Conservation (phyloP, 257 asterid genomes). For the Solanum medicagineum region DNA sequence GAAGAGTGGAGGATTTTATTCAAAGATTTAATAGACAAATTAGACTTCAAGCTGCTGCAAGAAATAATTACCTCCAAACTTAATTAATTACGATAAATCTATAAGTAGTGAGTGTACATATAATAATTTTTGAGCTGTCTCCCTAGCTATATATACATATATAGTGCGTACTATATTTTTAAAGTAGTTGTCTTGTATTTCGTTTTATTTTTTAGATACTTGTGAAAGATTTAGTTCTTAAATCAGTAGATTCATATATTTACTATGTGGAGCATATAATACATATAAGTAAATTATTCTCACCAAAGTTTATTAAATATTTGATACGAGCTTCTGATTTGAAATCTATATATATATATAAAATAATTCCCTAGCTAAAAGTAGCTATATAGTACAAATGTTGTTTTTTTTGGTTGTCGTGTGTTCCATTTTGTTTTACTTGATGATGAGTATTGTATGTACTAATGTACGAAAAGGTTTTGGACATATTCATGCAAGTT, state of each 20-base stretch:
- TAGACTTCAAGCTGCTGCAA: constrained; percentile 38
- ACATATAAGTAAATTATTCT: no score
- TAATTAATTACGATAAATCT: neutral
- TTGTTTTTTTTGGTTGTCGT: neutral
- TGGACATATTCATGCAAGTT: neutral
- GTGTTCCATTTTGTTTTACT: neutral
- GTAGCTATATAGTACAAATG: no score
- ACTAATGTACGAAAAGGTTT: neutral
- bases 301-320: no score
- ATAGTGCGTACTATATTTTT: neutral
- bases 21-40: constrained; percentile 41
- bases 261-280: no score
- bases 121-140: neutral
- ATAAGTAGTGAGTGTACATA: neutral
- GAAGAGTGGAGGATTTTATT: constrained; percentile 56
- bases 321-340: neutral
- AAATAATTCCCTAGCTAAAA: neutral
- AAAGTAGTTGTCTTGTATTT: neutral
- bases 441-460: neutral
- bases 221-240: neutral
- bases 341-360: no score
- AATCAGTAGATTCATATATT: no score
- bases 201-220: neutral
- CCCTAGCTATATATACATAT: neutral
- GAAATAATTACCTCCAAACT: neutral